A percentile compares a stretch with the other conserved stretches of the same genome.
Evolutionary conservation across 176 grass and related monocot species (phyloP).

Genomic region (Hyparrhenia diplandra): DNA sequence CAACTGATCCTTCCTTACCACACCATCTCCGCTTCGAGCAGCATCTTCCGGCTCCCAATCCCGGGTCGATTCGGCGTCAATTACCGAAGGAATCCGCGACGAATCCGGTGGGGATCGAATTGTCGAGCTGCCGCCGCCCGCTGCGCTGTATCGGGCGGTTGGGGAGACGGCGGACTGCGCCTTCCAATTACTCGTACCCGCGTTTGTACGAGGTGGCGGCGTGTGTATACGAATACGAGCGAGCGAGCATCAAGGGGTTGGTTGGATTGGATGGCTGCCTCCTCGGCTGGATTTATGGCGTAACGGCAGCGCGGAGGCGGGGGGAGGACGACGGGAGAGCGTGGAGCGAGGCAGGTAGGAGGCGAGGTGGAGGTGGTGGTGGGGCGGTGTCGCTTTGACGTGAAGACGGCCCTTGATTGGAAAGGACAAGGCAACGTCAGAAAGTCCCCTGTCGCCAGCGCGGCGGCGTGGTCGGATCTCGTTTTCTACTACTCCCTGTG

Average conservation of each 20-base stretch:
- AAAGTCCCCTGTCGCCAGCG: not conserved
- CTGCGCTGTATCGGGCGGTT: not conserved
- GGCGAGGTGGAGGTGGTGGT: not conserved
- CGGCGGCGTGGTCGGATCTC: not conserved
- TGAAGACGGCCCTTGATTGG: slow-evolving; percentile 29
- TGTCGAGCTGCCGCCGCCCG: not conserved
- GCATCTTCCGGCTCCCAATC: not conserved
- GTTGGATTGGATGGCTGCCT: not conserved
- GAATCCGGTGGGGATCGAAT: slow-evolving; percentile 19
- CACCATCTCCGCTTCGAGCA: not conserved
- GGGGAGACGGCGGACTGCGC: not conserved
- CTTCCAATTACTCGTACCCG: not conserved
- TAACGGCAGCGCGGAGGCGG: not conserved
- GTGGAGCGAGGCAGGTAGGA: not conserved
- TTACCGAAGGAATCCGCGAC: not conserved
- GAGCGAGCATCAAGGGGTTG: not conserved
- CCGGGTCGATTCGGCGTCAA: not conserved
- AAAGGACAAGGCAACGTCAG: not conserved
- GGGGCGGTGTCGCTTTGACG: slow-evolving; percentile 39
- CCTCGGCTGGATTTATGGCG: slow-evolving; percentile 9
- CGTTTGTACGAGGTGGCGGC: not conserved
- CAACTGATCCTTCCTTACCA: not conserved
- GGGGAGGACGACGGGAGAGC: not conserved
- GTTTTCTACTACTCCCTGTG: not conserved
- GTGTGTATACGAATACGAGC: not conserved